Evolutionary conservation across 345 rosid genomes (phyloP), one percentile per base, ranked within the genome.

Genomic region (Diplotaxis tenuifolia): DNA sequence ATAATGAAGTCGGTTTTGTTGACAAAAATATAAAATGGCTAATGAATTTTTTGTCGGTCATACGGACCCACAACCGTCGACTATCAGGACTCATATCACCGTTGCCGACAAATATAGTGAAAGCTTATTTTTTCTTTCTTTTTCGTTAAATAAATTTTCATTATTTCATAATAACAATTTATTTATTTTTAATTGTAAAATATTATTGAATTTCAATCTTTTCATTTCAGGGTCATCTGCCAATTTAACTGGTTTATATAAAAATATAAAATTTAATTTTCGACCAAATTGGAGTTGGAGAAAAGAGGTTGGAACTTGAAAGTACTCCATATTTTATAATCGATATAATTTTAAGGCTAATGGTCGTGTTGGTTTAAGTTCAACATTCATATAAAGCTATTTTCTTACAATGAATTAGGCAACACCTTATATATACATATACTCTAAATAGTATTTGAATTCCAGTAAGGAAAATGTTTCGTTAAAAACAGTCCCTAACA

Each of bases 21-120:
- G 40, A 25, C 9, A 15, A 36, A 29, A 16, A 28, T 7, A 65
- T 15, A 8, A 65, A 40, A 10, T 62, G 25, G 60, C 29, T 57
- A 31, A 9, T 25, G 61, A 58, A 58, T 49, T 57, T 22, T 69
- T 54, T 56, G 79, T 75, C 75, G 79, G 79, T 75, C 9, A 69
- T 47, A 22, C 21, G 53, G 79, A 22, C 68, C 75, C 40, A 3
- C 60, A 55, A 69, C 70, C 75, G 75, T 62, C 75, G 65, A 40
- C 45, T 55, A 55, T 29, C 50, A 69, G 55, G 42, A 62, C 70
- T 58, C 68, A 1, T 27, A 55, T 42, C 65, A 68, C 79, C 70
- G 65, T 62, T 42, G 56, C 79, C 75, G 75, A 75, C 75, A 75
- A 56, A 75, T 28, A 29, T 56, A 62, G 59, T 42, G 65, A 62